A percentile compares a stretch with the other conserved stretches of the same genome.
phyloP scores from a whole-genome alignment of 108 stramenopile genomes.

The Seminavis robusta region DNA sequence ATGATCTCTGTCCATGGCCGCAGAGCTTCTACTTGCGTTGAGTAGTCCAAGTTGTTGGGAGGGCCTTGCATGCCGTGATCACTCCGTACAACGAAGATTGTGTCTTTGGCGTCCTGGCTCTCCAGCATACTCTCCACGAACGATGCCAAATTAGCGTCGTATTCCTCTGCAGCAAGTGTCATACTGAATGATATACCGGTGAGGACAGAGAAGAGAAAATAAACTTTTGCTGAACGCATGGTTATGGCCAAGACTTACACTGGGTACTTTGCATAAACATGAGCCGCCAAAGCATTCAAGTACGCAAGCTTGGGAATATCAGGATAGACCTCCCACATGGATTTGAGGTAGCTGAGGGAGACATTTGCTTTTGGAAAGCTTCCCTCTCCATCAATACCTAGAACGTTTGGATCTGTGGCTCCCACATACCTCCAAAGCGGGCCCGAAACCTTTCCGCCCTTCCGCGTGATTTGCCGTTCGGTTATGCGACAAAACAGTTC shows the following conservation, averaged over 20 bases:
- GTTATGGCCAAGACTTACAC: conserved; percentile 21
- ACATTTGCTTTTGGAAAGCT: conserved; percentile 20
- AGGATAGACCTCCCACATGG: conserved; percentile 39
- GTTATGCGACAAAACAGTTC: conserved; percentile 35
- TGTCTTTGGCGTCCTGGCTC: conserved; percentile 20
- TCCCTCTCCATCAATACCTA: conserved; percentile 30
- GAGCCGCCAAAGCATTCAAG: conserved; percentile 53
- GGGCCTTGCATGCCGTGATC: conserved; percentile 56
- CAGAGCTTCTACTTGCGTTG: conserved; percentile 45
- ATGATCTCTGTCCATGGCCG: conserved; percentile 49
- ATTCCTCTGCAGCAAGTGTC: conserved; percentile 32
- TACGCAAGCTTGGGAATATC: conserved; percentile 45
- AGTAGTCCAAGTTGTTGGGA: conserved; percentile 32
- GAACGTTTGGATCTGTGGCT: conserved; percentile 6
- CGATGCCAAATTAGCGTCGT: conserved; percentile 25
- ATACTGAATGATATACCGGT: no score
- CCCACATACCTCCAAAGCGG: no score
- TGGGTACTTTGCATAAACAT: conserved; percentile 37
- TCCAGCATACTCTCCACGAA: conserved; percentile 31
- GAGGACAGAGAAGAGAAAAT: no score
- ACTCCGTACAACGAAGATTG: conserved; percentile 39
- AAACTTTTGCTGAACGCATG: no score
- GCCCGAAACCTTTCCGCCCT: conserved; percentile 2
- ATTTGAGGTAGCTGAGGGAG: conserved; percentile 26
- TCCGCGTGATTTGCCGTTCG: conserved; percentile 10